These are phyloP conservation scores for Saccharomyces hybrid DNA, from an alignment of 1,139 yeast genomes.

Conservation along the genomic window DNA sequence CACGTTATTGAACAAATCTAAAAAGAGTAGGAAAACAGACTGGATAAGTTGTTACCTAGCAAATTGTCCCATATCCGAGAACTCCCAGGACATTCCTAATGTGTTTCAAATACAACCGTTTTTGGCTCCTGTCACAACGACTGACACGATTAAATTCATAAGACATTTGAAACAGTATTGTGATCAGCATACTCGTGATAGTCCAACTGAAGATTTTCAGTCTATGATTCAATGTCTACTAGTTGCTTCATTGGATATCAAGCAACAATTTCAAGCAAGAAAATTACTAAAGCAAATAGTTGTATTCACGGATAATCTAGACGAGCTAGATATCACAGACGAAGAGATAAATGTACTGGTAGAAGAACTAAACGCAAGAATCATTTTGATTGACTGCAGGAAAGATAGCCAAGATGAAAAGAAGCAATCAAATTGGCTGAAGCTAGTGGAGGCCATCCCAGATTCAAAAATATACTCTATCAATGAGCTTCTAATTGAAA, in stretches of 20 bases:
- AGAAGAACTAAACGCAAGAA: slow-evolving; percentile 20
- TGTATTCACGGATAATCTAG: slow-evolving; percentile 40
- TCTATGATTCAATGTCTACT: slow-evolving; percentile 27
- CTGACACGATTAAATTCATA: slow-evolving; percentile 8
- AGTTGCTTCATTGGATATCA: slow-evolving; percentile 31
- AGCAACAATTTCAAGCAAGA: slow-evolving; percentile 29
- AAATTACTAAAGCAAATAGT: slow-evolving; percentile 37
- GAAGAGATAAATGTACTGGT: slow-evolving; percentile 22
- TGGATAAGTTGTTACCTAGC: slow-evolving; percentile 26
- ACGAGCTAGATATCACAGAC: slow-evolving; percentile 34
- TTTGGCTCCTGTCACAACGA: slow-evolving; percentile 21
- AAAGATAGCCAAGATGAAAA: slow-evolving; percentile 4
- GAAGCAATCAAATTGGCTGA: slow-evolving; percentile 19
- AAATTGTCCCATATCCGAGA: slow-evolving; percentile 23
- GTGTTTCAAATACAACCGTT: slow-evolving; percentile 21
- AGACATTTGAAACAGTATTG: slow-evolving; percentile 3
- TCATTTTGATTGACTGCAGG: slow-evolving; percentile 17
- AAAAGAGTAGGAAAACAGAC: slow-evolving; percentile 27
- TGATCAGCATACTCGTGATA: not conserved
- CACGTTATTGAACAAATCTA: slow-evolving; percentile 23
- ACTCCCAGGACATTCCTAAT: slow-evolving; percentile 23
- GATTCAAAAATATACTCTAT: slow-evolving; percentile 20
- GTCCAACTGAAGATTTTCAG: slow-evolving; percentile 4
- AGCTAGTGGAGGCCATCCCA: slow-evolving; percentile 15
- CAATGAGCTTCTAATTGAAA: slow-evolving; percentile 17